Conservation (phyloP, 73 alveolate species). For the Symbiodinium pilosum region DNA sequence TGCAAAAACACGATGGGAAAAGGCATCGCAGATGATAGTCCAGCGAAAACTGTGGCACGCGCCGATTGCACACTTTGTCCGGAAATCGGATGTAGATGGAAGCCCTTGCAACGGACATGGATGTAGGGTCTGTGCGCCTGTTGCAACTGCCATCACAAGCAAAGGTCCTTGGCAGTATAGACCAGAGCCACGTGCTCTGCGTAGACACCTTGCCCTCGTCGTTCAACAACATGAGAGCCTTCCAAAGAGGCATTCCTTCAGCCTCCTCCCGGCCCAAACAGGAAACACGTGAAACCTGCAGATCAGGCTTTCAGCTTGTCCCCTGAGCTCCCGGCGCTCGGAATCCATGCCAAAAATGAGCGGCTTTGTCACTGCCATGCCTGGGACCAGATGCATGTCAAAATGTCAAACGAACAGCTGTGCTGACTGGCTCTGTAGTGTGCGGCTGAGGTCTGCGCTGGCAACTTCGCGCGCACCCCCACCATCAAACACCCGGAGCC, state of each 20-base stretch:
- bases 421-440: too few relatives aligned
- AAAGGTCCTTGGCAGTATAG: constrained; percentile 40
- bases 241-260: too few relatives aligned
- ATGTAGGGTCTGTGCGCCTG: too few relatives aligned
- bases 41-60: neutral
- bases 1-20: too few relatives aligned
- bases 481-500: constrained; percentile 70
- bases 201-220: constrained; percentile 75
- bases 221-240: constrained; percentile 89
- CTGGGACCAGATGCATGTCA: too few relatives aligned
- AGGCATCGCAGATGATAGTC: too few relatives aligned
- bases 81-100: constrained; percentile 47
- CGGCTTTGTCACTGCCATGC: constrained; percentile 82
- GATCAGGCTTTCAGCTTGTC: neutral
- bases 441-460: neutral
- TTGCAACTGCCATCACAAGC: too few relatives aligned
- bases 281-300: neutral
- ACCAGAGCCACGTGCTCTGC: constrained; percentile 80
- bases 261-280: too few relatives aligned
- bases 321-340: constrained; percentile 16
- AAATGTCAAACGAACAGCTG: too few relatives aligned
- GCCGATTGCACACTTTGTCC: constrained; percentile 82
- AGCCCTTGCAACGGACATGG: constrained; percentile 16
- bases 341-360: constrained; percentile 70
- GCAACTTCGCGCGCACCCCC: constrained; percentile 87